Evolutionary conservation across 768 basidiomycete species (phyloP).

Genomic region (Fibroporia radiculosa): DNA sequence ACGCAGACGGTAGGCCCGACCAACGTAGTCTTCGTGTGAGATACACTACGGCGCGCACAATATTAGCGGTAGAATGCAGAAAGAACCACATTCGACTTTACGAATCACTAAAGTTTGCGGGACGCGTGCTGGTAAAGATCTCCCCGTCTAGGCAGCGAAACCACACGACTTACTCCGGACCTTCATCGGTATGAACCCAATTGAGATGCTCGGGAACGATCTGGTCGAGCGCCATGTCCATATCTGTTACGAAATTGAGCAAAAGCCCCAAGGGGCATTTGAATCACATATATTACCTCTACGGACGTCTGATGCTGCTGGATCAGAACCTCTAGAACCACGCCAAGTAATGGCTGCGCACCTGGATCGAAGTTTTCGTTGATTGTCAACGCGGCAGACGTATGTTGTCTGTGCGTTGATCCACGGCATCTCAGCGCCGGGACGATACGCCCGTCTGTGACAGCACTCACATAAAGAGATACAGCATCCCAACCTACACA

Average conservation of each 20-base stretch:
- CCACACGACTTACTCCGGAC: constrained; percentile 66
- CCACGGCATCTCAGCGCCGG: too few species aligned
- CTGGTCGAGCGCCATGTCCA: constrained; percentile 89
- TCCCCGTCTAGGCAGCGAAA: too few species aligned
- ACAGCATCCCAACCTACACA: constrained; percentile 76
- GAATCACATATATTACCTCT: constrained; percentile 25
- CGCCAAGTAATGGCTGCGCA: too few species aligned
- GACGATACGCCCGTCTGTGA: neutral
- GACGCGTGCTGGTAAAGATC: too few species aligned
- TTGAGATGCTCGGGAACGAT: constrained; percentile 79
- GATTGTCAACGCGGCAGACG: constrained; percentile 70
- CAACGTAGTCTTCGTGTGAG: constrained; percentile 85
- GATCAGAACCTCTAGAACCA: too few species aligned
- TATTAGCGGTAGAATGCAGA: too few species aligned
- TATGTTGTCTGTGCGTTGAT: constrained; percentile 50
- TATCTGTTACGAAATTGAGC: constrained; percentile 43
- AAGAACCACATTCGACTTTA: constrained; percentile 18
- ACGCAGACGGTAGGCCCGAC: constrained; percentile 77
- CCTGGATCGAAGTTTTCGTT: constrained; percentile 90
- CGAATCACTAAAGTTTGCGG: constrained; percentile 54
- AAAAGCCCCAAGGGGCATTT: constrained; percentile 21
- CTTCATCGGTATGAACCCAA: constrained; percentile 89
- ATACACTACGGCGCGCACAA: constrained; percentile 44
- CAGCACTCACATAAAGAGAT: constrained; percentile 70
- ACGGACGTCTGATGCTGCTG: constrained; percentile 34